phyloP scores from a whole-genome alignment of 805 yeast species.

The Candida coquimbonensis region DNA sequence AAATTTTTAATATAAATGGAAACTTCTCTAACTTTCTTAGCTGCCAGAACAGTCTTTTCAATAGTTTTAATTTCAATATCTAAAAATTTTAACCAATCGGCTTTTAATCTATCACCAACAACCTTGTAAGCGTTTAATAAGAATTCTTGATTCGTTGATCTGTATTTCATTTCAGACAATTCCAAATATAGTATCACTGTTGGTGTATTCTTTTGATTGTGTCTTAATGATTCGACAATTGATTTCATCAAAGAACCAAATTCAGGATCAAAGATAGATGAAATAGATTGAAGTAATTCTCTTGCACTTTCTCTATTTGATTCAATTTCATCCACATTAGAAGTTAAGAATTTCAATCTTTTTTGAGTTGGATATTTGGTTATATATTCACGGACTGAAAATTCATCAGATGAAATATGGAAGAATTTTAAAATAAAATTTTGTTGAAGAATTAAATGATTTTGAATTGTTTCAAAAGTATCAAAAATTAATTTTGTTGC shows the following conservation, averaged over 20 bases:
- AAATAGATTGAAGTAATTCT: constrained; percentile 38
- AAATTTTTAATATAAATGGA: constrained; percentile 39
- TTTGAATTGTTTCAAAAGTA: constrained; percentile 27
- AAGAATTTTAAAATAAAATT: constrained; percentile 34
- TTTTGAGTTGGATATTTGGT: constrained; percentile 23
- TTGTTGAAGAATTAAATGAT: constrained; percentile 31
- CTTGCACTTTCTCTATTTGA: constrained; percentile 42
- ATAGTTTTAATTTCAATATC: constrained; percentile 44
- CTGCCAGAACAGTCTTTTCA: constrained; percentile 29
- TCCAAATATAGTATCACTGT: constrained; percentile 37
- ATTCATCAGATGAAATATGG: constrained; percentile 30
- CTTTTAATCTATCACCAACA: constrained; percentile 42
- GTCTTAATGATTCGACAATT: constrained; percentile 30
- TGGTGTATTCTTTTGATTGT: constrained; percentile 35
- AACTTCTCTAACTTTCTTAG: constrained; percentile 34
- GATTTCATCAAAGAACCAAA: constrained; percentile 23
- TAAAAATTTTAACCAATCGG: constrained; percentile 54
- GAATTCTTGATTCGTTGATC: constrained; percentile 59
- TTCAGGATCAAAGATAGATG: constrained; percentile 36
- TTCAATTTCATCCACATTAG: constrained; percentile 30
- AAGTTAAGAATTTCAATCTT: constrained; percentile 27
- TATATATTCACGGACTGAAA: constrained; percentile 28
- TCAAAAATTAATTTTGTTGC: constrained; percentile 9
- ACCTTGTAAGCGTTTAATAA: constrained; percentile 43
- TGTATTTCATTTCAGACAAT: constrained; percentile 27